A percentile compares a stretch with the other conserved stretches of the same genome.
Evolutionary conservation across 352 stramenopile genomes (phyloP).

Genomic region (Phytophthora niederhauseri): DNA sequence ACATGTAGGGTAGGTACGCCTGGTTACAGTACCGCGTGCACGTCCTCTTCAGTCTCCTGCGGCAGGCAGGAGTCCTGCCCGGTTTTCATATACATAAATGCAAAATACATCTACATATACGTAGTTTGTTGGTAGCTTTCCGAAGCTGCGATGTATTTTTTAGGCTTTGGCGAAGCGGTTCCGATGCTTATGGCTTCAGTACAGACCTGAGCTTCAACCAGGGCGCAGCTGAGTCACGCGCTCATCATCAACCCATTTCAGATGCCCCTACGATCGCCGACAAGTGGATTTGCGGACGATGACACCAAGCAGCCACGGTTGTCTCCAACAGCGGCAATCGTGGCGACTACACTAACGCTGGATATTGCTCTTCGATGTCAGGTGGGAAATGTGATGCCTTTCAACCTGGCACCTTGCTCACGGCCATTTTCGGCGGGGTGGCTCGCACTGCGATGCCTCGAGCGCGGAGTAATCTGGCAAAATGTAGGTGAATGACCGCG

Average conservation of each 20-base stretch:
- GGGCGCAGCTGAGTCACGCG: slow-evolving; percentile 14
- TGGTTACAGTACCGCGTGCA: background rate
- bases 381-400: background rate
- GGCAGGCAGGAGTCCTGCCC: no score
- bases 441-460: slow-evolving; percentile 3
- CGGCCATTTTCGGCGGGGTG: background rate
- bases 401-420: background rate
- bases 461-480: background rate
- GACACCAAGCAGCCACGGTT: slow-evolving; percentile 1
- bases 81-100: no score
- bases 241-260: slow-evolving; percentile 15
- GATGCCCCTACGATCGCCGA: slow-evolving; percentile 24
- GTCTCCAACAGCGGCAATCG: background rate
- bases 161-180: no score
- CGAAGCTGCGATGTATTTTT: background rate
- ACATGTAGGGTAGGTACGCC: background rate
- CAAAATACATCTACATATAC: no score
- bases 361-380: slow-evolving; percentile 1
- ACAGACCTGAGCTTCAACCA: slow-evolving; percentile 9
- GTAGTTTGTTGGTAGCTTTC: background rate
- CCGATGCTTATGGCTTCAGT: background rate
- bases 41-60: background rate
- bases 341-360: slow-evolving; percentile 16
- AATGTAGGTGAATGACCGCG: background rate
- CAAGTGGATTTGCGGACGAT: slow-evolving; percentile 27